These are phyloP conservation scores for Kazachstania sp. DNA, from an alignment of 1,139 yeast species.

Conservation along the genomic window DNA sequence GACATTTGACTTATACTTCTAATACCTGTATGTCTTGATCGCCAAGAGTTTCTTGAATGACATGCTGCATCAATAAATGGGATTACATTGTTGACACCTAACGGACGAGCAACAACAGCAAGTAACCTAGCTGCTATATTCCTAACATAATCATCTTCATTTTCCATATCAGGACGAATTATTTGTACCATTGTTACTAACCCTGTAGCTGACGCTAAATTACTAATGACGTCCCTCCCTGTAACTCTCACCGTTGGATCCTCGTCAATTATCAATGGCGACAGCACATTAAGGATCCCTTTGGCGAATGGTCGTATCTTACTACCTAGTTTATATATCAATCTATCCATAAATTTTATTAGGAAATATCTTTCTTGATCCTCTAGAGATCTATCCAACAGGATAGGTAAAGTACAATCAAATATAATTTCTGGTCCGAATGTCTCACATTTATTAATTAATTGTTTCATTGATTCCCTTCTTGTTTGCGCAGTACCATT, in stretches of 20 bases:
- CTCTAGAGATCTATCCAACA: slow-evolving; percentile 64
- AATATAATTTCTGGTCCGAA: slow-evolving; percentile 69
- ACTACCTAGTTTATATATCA: slow-evolving; percentile 57
- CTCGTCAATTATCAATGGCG: slow-evolving; percentile 76
- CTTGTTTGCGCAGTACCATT: slow-evolving; percentile 67
- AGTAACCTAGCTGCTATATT: slow-evolving; percentile 70
- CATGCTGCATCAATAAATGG: slow-evolving; percentile 84
- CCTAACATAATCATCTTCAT: slow-evolving; percentile 73
- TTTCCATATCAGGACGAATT: slow-evolving; percentile 74
- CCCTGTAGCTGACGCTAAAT: slow-evolving; percentile 75
- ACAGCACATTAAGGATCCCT: slow-evolving; percentile 60
- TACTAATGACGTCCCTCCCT: slow-evolving; percentile 72
- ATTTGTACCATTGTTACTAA: slow-evolving; percentile 67
- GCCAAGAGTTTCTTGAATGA: slow-evolving; percentile 70
- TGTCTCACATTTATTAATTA: slow-evolving; percentile 54
- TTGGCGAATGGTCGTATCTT: slow-evolving; percentile 66
- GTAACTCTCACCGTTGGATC: slow-evolving; percentile 65
- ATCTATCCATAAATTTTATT: slow-evolving; percentile 66
- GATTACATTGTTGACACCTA: slow-evolving; percentile 62
- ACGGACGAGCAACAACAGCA: slow-evolving; percentile 76
- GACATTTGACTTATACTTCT: slow-evolving; percentile 73
- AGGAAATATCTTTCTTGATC: slow-evolving; percentile 79
- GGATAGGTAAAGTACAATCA: slow-evolving; percentile 60
- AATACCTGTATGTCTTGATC: slow-evolving; percentile 81
- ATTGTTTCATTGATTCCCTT: slow-evolving; percentile 59